A percentile compares a stretch with the other conserved stretches of the same genome.
These are phyloP conservation scores for Simplicillium aogashimaense DNA, from an alignment of 2,329 filamentous ascomycete genomes.

Conservation along the genomic window DNA sequence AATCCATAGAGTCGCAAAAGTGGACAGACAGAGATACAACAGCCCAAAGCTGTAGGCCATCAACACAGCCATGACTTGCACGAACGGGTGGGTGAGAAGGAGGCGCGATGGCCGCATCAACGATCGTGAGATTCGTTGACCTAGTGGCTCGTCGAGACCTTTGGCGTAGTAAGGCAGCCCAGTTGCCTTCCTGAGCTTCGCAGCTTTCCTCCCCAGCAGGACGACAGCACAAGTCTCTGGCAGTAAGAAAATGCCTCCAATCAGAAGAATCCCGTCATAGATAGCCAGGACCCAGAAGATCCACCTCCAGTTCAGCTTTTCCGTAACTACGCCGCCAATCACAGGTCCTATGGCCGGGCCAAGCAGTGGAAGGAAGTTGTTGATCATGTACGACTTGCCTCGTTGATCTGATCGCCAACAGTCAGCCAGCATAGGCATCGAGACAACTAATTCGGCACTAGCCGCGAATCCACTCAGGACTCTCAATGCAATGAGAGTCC, in stretches of 20 bases:
- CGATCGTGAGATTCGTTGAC: background rate
- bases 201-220: conserved; percentile 30
- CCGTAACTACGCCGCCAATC: conserved; percentile 53
- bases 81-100: conserved; percentile 31
- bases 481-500: conserved; percentile 19
- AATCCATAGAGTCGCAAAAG: conserved; percentile 38
- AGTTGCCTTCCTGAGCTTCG: conserved; percentile 3
- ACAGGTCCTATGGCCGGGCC: conserved; percentile 61
- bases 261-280: conserved; percentile 41
- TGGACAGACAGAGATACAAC: conserved; percentile 42
- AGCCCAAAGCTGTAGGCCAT: conserved; percentile 38
- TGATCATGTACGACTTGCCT: conserved; percentile 23
- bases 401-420: conserved; percentile 23
- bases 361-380: conserved; percentile 24
- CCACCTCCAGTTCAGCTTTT: conserved; percentile 59
- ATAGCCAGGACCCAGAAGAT: conserved; percentile 59
- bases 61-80: conserved; percentile 33
- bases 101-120: conserved; percentile 20
- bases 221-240: conserved; percentile 52
- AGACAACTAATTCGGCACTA: conserved; percentile 17
- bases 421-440: conserved; percentile 22
- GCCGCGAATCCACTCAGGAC: conserved; percentile 15
- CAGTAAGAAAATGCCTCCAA: conserved; percentile 41
- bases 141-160: background rate
- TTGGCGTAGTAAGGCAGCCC: background rate